Conservation (phyloP, 1,139 yeast species). For the Geotrichum restrictum region DNA sequence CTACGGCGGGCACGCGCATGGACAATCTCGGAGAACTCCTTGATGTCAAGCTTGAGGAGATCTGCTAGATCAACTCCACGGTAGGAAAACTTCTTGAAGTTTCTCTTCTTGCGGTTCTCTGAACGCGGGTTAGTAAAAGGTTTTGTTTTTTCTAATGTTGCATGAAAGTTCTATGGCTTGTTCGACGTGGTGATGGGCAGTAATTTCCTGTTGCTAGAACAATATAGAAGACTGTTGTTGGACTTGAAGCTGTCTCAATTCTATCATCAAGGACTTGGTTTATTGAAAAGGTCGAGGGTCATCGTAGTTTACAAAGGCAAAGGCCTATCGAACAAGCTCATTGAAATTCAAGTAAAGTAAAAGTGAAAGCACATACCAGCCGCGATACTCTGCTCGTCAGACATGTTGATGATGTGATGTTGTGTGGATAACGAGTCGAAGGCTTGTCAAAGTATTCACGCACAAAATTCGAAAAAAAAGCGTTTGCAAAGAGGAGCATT, state of each 20-base stretch:
- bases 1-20: conserved; percentile 99
- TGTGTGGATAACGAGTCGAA: conserved; percentile 7
- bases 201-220: conserved; percentile 2
- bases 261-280: too few relatives aligned
- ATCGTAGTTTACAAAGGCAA: conserved; percentile 1
- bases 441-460: conserved; percentile 11
- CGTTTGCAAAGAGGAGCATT: not conserved
- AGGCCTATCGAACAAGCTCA: conserved; percentile 4
- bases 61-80: conserved; percentile 98
- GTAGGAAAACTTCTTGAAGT: conserved; percentile 97
- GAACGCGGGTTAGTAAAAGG: conserved; percentile 18
- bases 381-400: conserved; percentile 15
- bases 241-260: too few relatives aligned
- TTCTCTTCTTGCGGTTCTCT: conserved; percentile 60
- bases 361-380: conserved; percentile 12
- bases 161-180: not conserved
- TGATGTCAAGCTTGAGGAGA: conserved; percentile 89
- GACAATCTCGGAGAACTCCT: conserved; percentile 94
- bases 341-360: not conserved
- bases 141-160: not conserved
- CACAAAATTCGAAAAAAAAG: conserved; percentile 6
- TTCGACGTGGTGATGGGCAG: conserved; percentile 3
- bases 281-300: conserved; percentile 1
- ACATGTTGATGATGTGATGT: conserved; percentile 16
- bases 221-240: too few relatives aligned